phyloP scores from a whole-genome alignment of 352 stramenopile species.

The Globisporangium uncinulatum region DNA sequence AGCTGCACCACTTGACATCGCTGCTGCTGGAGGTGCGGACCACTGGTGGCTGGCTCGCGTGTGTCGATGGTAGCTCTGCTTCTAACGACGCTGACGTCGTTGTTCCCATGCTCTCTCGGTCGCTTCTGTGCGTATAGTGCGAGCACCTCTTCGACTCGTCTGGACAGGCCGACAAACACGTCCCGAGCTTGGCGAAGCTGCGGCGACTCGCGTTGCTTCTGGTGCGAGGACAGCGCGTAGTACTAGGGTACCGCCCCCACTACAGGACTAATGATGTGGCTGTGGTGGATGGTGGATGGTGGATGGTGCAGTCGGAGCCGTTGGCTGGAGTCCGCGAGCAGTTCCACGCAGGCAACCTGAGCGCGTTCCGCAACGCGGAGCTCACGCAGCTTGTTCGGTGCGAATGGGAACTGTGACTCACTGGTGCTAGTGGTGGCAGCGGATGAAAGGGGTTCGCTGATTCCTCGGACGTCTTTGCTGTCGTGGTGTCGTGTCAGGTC shows the following conservation, averaged over 20 bases:
- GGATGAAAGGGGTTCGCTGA: not conserved
- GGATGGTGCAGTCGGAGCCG: constrained; percentile 39
- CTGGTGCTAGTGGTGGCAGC: too few species aligned
- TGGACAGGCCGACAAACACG: constrained; percentile 44
- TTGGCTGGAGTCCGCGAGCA: constrained; percentile 55
- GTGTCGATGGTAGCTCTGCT: not conserved
- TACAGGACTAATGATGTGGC: not conserved
- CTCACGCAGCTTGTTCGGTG: constrained; percentile 45
- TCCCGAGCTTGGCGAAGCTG: constrained; percentile 42
- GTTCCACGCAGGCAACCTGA: constrained; percentile 36
- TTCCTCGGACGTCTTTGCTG: not conserved
- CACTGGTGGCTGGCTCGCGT: not conserved
- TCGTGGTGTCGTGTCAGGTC: constrained; percentile 20
- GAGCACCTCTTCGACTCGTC: constrained; percentile 43
- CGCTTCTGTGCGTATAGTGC: constrained; percentile 18
- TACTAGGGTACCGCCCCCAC: not conserved
- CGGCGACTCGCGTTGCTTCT: constrained; percentile 41
- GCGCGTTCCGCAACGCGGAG: constrained; percentile 32
- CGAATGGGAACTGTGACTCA: not conserved
- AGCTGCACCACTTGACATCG: constrained; percentile 40
- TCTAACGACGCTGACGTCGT: too few species aligned
- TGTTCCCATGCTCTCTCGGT: not conserved
- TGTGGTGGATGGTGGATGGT: constrained; percentile 3
- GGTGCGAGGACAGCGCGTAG: constrained; percentile 18
- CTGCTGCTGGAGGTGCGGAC: constrained; percentile 42